phyloP scores from a whole-genome alignment of 2,329 filamentous ascomycete species.

The Uncinocarpus reesii region DNA sequence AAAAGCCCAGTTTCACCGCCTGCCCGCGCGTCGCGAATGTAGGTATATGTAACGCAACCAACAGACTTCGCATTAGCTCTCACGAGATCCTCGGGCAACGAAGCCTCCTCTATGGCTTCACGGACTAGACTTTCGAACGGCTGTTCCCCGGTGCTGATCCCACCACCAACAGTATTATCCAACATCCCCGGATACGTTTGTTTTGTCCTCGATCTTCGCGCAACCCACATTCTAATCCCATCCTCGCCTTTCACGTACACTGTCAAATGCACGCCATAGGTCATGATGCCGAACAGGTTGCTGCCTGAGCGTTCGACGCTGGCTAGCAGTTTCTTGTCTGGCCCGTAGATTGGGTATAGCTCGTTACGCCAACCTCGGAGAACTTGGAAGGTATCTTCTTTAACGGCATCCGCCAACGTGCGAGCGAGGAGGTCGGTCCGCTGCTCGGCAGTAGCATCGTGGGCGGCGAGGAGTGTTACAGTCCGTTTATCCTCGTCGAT shows the following conservation, averaged over 20 bases:
- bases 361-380: conserved; percentile 73
- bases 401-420: conserved; percentile 58
- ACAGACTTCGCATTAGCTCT: conserved; percentile 47
- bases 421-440: conserved; percentile 49
- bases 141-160: conserved; percentile 68
- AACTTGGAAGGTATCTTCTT: conserved; percentile 61
- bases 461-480: conserved; percentile 50
- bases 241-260: conserved; percentile 52
- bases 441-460: conserved; percentile 48
- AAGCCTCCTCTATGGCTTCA: conserved; percentile 83
- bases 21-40: conserved; percentile 62
- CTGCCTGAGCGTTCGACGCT: conserved; percentile 67
- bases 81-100: conserved; percentile 60
- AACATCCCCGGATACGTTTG: conserved; percentile 84
- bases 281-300: conserved; percentile 62
- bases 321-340: conserved; percentile 49
- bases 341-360: conserved; percentile 65
- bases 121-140: conserved; percentile 74
- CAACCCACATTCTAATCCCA: conserved; percentile 73
- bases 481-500: conserved; percentile 52
- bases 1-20: conserved; percentile 73
- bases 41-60: conserved; percentile 74
- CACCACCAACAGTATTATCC: conserved; percentile 87
- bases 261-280: conserved; percentile 74
- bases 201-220: conserved; percentile 64